Evolutionary conservation across 1,284 basidiomycete species (phyloP).

Genomic region (Blastosporella zonata): DNA sequence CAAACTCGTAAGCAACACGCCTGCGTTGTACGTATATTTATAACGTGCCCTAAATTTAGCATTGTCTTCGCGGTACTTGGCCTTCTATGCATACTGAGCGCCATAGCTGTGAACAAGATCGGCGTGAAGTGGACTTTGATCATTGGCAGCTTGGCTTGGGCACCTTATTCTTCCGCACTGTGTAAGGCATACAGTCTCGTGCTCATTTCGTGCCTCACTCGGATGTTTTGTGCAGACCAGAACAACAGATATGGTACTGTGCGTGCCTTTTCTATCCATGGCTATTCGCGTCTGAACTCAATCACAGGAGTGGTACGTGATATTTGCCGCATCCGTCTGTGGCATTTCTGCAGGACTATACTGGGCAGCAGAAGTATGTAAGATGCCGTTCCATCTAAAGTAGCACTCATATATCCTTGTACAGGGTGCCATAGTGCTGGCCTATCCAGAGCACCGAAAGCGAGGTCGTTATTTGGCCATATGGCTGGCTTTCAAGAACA

Average conservation of each 20-base stretch:
- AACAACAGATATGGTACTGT: constrained; percentile 22
- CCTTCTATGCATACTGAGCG: constrained; percentile 19
- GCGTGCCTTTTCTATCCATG: neutral
- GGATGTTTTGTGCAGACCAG: constrained; percentile 13
- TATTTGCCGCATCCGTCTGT: constrained; percentile 17
- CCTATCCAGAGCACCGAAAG: constrained; percentile 21
- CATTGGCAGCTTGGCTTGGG: constrained; percentile 20
- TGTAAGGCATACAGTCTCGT: constrained; percentile 9
- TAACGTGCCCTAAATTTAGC: constrained; percentile 6
- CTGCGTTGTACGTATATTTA: neutral
- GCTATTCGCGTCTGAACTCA: neutral
- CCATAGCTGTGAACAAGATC: constrained; percentile 19
- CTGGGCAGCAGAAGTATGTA: constrained; percentile 18
- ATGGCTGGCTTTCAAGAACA: constrained; percentile 23
- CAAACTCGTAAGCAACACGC: constrained; percentile 16
- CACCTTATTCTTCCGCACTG: constrained; percentile 19
- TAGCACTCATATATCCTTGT: neutral
- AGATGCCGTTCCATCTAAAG: neutral
- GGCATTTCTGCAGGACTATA: constrained; percentile 20
- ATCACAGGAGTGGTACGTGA: constrained; percentile 18
- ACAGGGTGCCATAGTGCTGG: constrained; percentile 21
- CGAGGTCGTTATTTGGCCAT: constrained; percentile 22
- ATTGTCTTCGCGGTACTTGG: constrained; percentile 23
- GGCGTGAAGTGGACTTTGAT: constrained; percentile 21
- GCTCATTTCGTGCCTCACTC: neutral